Percentiles rank a stretch among this genome's conserved stretches.
Conservation (phyloP, 2,329 filamentous ascomycete genomes). For the Claviceps capensis region DNA sequence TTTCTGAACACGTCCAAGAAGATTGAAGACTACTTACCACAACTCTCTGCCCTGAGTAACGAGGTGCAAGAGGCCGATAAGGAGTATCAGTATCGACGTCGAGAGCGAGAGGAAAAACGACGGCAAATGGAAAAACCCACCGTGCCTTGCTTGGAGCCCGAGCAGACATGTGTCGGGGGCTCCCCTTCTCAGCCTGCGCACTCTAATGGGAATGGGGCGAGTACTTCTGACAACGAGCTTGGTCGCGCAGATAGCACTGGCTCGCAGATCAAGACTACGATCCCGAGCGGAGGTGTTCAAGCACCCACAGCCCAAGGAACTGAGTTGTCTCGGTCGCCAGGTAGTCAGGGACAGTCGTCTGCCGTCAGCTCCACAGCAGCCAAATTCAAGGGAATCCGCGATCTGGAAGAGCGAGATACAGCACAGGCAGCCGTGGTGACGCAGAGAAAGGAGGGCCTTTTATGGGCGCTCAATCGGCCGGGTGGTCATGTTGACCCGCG, state of each 20-base stretch:
- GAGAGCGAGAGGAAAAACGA: constrained; percentile 92
- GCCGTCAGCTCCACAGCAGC: constrained; percentile 37
- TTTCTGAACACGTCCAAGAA: constrained; percentile 77
- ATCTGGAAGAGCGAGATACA: constrained; percentile 75
- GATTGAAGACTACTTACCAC: constrained; percentile 74
- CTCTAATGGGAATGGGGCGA: constrained; percentile 31
- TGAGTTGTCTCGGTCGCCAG: constrained; percentile 44
- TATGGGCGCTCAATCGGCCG: constrained; percentile 89
- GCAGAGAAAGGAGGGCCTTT: constrained; percentile 79
- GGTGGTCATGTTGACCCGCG: constrained; percentile 92
- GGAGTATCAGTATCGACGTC: constrained; percentile 87
- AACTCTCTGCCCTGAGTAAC: constrained; percentile 73
- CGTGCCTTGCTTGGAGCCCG: constrained; percentile 56
- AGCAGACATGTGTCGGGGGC: constrained; percentile 34
- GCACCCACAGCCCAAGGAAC: constrained; percentile 15
- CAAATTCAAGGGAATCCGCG: constrained; percentile 83
- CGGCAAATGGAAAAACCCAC: constrained; percentile 81
- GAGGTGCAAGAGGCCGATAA: constrained; percentile 94
- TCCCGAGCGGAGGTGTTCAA: constrained; percentile 27
- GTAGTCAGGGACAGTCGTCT: constrained; percentile 31
- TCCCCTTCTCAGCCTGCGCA: constrained; percentile 16
- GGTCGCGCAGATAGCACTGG: constrained; percentile 61
- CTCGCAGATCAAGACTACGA: constrained; percentile 46
- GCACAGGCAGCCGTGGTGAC: constrained; percentile 30
- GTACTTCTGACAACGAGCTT: constrained; percentile 53